Evolutionary conservation across 225 moss, liverwort and hornwort species (phyloP), one percentile per base, ranked within the genome.

Genomic region (Pseudoscleropodium purum): DNA sequence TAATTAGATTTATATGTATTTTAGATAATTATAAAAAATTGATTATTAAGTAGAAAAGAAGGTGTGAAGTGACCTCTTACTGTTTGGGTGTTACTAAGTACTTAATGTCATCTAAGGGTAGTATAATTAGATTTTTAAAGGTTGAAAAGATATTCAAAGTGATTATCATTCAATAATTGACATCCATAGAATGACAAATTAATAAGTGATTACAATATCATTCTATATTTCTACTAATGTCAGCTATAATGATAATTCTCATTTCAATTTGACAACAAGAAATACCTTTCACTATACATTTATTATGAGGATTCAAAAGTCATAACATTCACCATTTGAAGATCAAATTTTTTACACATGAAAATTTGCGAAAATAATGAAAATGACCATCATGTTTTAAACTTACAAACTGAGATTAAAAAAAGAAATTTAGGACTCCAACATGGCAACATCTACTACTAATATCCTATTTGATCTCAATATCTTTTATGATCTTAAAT

Each of bases 171-270:
- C 7, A 76, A 47, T 34, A 51, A 76, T 51, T 20, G 13, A 52
- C 34, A 52, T 52, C 5, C 2, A 77, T 0, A 0, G 2, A 51
- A 2, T 76, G 8, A 51, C 21, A 51, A 76, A 76, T 34, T 34
- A 5, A 21, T 34, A 76, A 51, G 13, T 13, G 8, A 52, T 2
- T 0, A 0, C 45, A 45, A 45, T 76, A 13, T 76, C 5, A 34
- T 76, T 51, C 5, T 13, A 49, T 19, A 49, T 14, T 76, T 76
- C n/a, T n/a, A n/a, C n/a, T n/a, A n/a, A n/a, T n/a, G n/a, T n/a
- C n/a, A n/a, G n/a, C n/a, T n/a, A n/a, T n/a, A n/a, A n/a, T n/a
- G 3, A 4, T 0, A 47, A 0, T 49, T 49, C 0, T 11, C 13
- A 20, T 33, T 33, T 76, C 47, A 34, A 21, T 76, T 31, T 76